Evolutionary conservation across 202 grass and related monocot species (phyloP).

Genomic region (Schoenoplectus triqueter): DNA sequence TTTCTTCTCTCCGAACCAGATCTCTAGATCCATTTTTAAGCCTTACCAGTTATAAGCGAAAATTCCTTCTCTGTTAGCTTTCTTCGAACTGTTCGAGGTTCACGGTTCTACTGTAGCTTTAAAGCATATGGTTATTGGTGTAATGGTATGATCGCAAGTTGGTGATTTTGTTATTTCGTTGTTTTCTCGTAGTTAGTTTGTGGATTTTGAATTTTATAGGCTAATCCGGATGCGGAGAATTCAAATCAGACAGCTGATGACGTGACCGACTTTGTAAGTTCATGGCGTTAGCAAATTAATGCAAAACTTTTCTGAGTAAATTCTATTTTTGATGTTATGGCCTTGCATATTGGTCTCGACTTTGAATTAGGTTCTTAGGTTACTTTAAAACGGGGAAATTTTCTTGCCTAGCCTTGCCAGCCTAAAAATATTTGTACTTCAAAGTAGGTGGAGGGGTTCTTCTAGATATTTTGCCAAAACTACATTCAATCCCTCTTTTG

Average conservation of each 20-base stretch:
- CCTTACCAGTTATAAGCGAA: neutral
- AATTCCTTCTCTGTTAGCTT: neutral
- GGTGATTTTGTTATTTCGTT: too few relatives aligned
- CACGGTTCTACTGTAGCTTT: neutral
- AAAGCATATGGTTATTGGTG: too few relatives aligned
- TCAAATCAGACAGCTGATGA: conserved; percentile 68
- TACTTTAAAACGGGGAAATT: too few relatives aligned
- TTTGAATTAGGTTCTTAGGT: neutral
- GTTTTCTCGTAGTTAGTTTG: conserved; percentile 14
- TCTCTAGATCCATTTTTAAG: conserved; percentile 2
- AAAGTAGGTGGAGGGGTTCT: neutral
- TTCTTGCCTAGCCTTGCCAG: neutral
- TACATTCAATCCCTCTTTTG: neutral
- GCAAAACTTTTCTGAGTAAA: neutral
- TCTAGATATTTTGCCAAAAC: neutral
- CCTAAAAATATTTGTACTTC: neutral
- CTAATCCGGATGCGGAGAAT: conserved; percentile 63
- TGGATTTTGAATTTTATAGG: conserved; percentile 45
- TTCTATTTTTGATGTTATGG: neutral
- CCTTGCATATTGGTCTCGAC: neutral
- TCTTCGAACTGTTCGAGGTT: neutral
- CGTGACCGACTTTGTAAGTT: conserved; percentile 80
- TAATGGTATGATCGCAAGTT: neutral
- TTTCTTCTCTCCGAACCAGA: neutral
- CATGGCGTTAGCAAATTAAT: neutral